Base-by-base conservation (phyloP, 2,329 filamentous ascomycete species). In the Ophiostoma himal-ulmi region DNA sequence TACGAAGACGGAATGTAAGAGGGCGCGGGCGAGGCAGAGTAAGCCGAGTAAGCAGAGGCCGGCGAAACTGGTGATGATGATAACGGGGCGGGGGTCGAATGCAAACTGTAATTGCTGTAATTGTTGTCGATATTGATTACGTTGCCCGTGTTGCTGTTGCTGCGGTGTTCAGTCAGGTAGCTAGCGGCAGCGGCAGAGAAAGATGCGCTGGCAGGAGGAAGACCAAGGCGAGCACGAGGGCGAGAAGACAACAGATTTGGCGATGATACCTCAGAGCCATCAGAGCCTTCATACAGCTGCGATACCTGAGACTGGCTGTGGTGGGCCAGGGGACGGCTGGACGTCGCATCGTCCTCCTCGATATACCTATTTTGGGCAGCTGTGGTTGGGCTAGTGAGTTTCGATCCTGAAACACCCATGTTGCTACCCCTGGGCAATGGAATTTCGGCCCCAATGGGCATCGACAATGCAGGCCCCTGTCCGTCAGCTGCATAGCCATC, bases 371-470 rank as follows among this genome's bases (percentile, higher is more conserved):
- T 57, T 57, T 57, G 52, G 52, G 60, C 60, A 64, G 62, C 36
- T 34, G 68, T 57, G 71, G 75, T 76, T 71, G 68, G 73, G 69
- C 73, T 74, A 76, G 74, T 71, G 73, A 77, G 78, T 80, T 80
- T 81, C 78, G 80, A 75, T 73, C 77, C 81, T 83, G 82, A 84
- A 83, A 83, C 82, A 72, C 76, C 75, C 73, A 75, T 78, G 73
- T 77, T 77, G 77, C 75, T 76, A 73, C 76, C 74, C 72, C 77
- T 76, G 73, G 76, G 79, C 79, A 81, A 81, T 77, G 78, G 76
- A 69, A 77, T 75, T 68, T 75, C 73, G 69, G 78, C 75, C 44
- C 76, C 76, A 68, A 76, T 75, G 62, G 78, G 74, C 68, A 78
- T 78, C 60, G 78, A 78, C 74, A 78, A 76, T 75, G 77, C 77